Evolutionary conservation across 805 yeast species (phyloP).

Genomic region (Hyphopichia homilentoma): DNA sequence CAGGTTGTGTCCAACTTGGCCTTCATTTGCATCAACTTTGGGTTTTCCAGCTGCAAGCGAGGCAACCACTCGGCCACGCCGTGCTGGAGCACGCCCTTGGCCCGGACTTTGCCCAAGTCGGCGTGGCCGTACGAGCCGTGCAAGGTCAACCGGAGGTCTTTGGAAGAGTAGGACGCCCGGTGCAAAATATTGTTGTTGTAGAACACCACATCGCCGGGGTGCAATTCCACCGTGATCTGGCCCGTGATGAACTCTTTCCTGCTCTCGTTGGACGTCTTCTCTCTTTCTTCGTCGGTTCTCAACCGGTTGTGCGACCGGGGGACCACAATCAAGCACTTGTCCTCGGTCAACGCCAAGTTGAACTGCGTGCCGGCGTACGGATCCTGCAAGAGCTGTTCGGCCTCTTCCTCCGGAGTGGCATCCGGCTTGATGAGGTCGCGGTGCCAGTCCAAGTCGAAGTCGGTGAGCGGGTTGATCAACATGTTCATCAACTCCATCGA

Average conservation of each 20-base stretch:
- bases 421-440: slow-evolving; percentile 49
- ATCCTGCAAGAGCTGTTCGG: slow-evolving; percentile 29
- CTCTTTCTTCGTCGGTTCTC: slow-evolving; percentile 43
- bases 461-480: slow-evolving; percentile 50
- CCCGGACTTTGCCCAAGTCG: slow-evolving; percentile 38
- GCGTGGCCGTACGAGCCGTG: slow-evolving; percentile 51
- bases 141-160: slow-evolving; percentile 38
- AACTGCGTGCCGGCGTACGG: slow-evolving; percentile 50
- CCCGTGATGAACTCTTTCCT: slow-evolving; percentile 34
- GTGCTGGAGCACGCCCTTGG: slow-evolving; percentile 51
- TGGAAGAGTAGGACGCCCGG: slow-evolving; percentile 40
- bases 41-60: slow-evolving; percentile 25
- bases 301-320: slow-evolving; percentile 46
- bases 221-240: slow-evolving; percentile 37
- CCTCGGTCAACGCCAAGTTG: slow-evolving; percentile 46
- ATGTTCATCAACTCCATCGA: slow-evolving; percentile 50
- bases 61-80: slow-evolving; percentile 48
- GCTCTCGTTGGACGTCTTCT: slow-evolving; percentile 30
- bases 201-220: slow-evolving; percentile 50
- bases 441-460: slow-evolving; percentile 54
- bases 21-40: slow-evolving; percentile 24
- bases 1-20: slow-evolving; percentile 26
- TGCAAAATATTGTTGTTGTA: slow-evolving; percentile 50
- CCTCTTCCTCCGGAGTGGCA: slow-evolving; percentile 43
- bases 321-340: slow-evolving; percentile 44